Evolutionary conservation across 208 protist species (phyloP).

Genomic region (Leishmania major): DNA sequence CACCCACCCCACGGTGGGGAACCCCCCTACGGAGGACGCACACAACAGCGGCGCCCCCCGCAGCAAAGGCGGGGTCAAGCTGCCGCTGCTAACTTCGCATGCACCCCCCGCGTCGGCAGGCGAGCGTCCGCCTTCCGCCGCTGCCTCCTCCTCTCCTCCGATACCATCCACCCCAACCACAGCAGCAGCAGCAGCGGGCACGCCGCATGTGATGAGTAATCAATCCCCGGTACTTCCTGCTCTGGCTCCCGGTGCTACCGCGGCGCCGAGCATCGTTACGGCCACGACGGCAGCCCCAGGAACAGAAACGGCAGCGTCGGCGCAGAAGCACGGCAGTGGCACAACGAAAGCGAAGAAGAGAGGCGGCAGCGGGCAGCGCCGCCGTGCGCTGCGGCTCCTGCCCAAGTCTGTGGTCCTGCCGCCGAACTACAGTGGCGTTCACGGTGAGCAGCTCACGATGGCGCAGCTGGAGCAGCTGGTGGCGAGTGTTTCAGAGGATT

Average conservation of each 20-base stretch:
- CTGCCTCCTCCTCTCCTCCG: background rate
- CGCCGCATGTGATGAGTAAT: background rate
- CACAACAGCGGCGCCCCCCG: background rate
- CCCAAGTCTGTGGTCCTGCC: conserved; percentile 25
- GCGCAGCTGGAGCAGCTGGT: conserved; percentile 29
- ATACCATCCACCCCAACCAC: background rate
- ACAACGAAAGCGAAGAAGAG: background rate
- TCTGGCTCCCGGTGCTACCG: background rate
- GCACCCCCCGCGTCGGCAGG: background rate
- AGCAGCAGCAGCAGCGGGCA: background rate
- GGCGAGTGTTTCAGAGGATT: conserved; percentile 9
- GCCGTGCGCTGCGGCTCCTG: background rate
- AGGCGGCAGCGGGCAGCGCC: background rate
- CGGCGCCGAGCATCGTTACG: background rate
- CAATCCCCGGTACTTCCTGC: background rate
- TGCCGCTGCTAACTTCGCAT: background rate
- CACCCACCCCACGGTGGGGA: background rate
- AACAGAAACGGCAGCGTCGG: background rate
- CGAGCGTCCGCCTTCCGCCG: background rate
- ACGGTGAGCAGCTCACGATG: conserved; percentile 31
- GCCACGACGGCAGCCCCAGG: background rate
- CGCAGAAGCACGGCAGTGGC: background rate
- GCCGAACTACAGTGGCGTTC: conserved; percentile 31
- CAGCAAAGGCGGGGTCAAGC: background rate
- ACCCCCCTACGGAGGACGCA: background rate